A percentile compares a stretch with the other conserved stretches of the same genome.
These are phyloP conservation scores for Sclerotinia borealis DNA, from an alignment of 2,329 filamentous ascomycete genomes.

Conservation along the genomic window DNA sequence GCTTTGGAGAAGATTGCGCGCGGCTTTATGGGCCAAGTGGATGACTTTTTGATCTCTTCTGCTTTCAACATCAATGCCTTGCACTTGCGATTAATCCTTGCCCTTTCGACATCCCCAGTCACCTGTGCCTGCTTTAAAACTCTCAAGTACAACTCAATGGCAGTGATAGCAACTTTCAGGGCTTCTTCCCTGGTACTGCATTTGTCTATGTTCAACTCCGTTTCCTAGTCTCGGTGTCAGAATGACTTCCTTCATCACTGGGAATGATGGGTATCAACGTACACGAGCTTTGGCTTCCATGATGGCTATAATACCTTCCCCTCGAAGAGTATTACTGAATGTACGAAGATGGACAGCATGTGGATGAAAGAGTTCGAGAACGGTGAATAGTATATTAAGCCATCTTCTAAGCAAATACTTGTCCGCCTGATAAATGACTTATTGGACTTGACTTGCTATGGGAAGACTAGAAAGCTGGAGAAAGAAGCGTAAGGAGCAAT, in stretches of 20 bases:
- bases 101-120: conserved; percentile 54
- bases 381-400: background rate
- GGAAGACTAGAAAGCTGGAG: background rate
- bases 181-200: conserved; percentile 55
- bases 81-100: conserved; percentile 61
- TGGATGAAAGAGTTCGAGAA: background rate
- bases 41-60: conserved; percentile 62
- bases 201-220: conserved; percentile 45
- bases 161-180: conserved; percentile 67
- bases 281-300: conserved; percentile 46
- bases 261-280: conserved; percentile 8
- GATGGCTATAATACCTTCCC: background rate
- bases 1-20: conserved; percentile 29
- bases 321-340: background rate
- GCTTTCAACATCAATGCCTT: conserved; percentile 63
- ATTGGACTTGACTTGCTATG: background rate
- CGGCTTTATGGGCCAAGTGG: conserved; percentile 21
- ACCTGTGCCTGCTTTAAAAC: conserved; percentile 61
- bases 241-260: conserved; percentile 11
- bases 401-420: background rate
- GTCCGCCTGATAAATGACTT: background rate
- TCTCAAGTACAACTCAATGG: conserved; percentile 76
- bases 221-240: conserved; percentile 39
- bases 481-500: background rate
- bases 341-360: background rate